Evolutionary conservation across 2,329 filamentous ascomycete species (phyloP).

Genomic region (Peltaster fructicola): DNA sequence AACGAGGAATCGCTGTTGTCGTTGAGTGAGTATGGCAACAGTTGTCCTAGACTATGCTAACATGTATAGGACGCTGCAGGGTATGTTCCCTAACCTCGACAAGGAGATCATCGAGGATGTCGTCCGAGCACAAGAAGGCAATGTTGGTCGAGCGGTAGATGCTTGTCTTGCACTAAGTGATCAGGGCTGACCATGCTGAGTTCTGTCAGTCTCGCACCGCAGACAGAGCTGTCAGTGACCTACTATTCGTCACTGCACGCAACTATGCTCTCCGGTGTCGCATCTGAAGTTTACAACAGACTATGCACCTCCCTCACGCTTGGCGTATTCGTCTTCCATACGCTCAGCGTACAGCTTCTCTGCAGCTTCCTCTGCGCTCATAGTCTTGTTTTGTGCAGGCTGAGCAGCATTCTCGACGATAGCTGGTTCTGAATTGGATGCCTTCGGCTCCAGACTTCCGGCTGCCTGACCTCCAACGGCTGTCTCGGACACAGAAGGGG

Average conservation of each 20-base stretch:
- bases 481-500: constrained; percentile 13
- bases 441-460: constrained; percentile 1
- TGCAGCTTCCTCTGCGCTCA: constrained; percentile 15
- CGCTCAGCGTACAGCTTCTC: constrained; percentile 23
- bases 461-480: constrained; percentile 9
- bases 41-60: constrained; percentile 1
- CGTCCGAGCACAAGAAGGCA: constrained; percentile 84
- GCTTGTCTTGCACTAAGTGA: constrained; percentile 28
- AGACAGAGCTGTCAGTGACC: too few species aligned
- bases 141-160: constrained; percentile 30
- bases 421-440: constrained; percentile 9
- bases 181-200: too few species aligned
- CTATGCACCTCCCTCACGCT: constrained; percentile 25
- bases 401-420: constrained; percentile 12
- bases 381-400: constrained; percentile 7
- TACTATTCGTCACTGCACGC: too few species aligned
- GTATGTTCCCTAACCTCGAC: constrained; percentile 95
- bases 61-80: constrained; percentile 48
- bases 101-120: constrained; percentile 92
- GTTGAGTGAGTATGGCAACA: constrained; percentile 47
- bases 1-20: constrained; percentile 72
- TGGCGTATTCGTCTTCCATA: constrained; percentile 28
- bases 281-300: background rate
- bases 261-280: too few species aligned
- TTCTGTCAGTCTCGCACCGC: too few species aligned